Conservation (phyloP, 352 stramenopile species). For the Phytophthora macrochlamydospora region DNA sequence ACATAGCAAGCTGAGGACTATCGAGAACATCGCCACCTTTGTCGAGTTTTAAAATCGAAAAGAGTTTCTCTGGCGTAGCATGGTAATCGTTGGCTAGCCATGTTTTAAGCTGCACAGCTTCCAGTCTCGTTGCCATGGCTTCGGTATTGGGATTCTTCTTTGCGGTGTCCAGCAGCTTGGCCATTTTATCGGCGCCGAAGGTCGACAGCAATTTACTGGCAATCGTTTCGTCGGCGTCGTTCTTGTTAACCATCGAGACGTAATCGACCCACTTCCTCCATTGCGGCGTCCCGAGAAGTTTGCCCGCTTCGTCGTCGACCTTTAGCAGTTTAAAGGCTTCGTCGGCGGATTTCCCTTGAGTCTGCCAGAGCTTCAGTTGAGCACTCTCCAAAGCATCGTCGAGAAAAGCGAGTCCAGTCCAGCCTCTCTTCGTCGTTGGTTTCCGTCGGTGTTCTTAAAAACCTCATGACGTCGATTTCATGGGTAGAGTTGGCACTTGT, state of each 20-base stretch:
- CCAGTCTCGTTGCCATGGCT: background rate
- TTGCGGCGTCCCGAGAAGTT: background rate
- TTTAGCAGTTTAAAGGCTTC: background rate
- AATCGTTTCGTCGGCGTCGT: background rate
- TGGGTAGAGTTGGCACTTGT: background rate
- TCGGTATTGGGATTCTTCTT: background rate
- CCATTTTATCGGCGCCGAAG: background rate
- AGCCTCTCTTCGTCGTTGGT: conserved; percentile 5
- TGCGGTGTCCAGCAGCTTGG: background rate
- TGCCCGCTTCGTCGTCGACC: background rate
- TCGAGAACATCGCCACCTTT: conserved; percentile 6
- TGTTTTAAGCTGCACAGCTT: background rate
- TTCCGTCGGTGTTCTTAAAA: background rate
- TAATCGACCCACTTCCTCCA: background rate
- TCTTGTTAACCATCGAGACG: background rate
- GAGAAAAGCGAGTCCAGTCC: background rate
- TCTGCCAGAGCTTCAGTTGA: background rate
- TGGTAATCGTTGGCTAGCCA: no score
- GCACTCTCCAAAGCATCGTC: background rate
- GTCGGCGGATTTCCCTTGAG: background rate
- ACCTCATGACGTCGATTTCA: conserved; percentile 1
- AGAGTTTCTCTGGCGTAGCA: no score
- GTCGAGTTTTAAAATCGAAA: background rate
- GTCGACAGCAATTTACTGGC: background rate
- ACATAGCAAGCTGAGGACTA: conserved; percentile 3